Conservation (phyloP, 495 filamentous ascomycete genomes). For the Neurospora discreta region DNA sequence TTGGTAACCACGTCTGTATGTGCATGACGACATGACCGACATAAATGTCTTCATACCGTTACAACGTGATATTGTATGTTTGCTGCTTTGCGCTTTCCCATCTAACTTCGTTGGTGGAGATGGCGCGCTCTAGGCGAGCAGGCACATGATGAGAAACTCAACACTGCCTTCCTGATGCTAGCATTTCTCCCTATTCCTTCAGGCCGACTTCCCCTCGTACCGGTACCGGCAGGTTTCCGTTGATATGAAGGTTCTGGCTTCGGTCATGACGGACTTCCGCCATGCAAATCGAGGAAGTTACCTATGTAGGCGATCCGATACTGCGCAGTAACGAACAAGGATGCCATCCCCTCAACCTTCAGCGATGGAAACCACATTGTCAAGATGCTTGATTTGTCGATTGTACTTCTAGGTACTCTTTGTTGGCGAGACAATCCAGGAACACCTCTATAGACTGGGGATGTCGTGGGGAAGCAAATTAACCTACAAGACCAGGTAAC, state of each 20-base stretch:
- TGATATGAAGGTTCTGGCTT: not conserved
- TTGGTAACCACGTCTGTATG: not conserved
- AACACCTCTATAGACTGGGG: not conserved
- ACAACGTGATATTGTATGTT: too few species aligned
- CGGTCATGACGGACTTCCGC: not conserved
- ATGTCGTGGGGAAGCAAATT: not conserved
- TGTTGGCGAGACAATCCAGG: not conserved
- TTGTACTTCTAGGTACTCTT: not conserved
- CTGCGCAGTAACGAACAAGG: not conserved
- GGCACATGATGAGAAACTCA: not conserved
- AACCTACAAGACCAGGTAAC: not conserved
- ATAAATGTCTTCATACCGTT: not conserved
- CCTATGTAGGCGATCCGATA: not conserved
- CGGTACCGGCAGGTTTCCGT: not conserved
- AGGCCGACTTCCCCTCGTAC: not conserved
- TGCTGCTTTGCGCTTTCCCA: not conserved
- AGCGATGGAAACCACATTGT: not conserved
- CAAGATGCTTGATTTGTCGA: not conserved
- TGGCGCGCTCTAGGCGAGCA: not conserved
- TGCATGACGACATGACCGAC: not conserved
- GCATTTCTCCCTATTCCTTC: not conserved
- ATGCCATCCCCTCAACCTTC: not conserved
- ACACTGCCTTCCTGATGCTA: not conserved
- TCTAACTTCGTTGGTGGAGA: not conserved
- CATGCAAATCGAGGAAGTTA: not conserved